Conservation (phyloP, 179 eudicot species). For the Nepenthes alata region DNA sequence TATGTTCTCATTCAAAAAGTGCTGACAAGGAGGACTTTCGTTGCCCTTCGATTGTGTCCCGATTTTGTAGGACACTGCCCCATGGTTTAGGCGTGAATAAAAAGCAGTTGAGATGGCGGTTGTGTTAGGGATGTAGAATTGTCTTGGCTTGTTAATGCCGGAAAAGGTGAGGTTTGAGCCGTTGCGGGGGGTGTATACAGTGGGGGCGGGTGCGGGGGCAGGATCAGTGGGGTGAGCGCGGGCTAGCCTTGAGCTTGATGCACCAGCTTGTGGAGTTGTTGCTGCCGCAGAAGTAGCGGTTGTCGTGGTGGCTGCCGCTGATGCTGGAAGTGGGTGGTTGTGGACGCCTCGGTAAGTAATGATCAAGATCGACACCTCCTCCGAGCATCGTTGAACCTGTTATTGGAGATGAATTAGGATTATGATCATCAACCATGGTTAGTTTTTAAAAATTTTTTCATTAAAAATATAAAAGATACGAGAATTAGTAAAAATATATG, state of each 20-base stretch:
- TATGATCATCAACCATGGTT: neutral
- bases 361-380: slow-evolving; percentile 60
- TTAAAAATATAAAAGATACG: no score
- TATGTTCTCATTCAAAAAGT: neutral
- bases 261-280: slow-evolving; percentile 5
- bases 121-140: neutral
- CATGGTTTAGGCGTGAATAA: neutral
- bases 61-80: neutral
- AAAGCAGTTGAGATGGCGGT: neutral
- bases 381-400: slow-evolving; percentile 59
- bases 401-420: neutral
- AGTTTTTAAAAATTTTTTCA: neutral
- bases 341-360: slow-evolving; percentile 65
- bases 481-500: no score
- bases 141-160: neutral
- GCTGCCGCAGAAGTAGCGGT: slow-evolving; percentile 51
- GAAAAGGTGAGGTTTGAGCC: neutral
- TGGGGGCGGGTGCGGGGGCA: neutral
- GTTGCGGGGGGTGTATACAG: neutral
- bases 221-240: neutral
- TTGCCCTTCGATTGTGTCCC: no score
- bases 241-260: neutral
- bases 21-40: neutral
- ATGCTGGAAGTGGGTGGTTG: slow-evolving; percentile 56
- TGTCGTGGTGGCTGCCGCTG: slow-evolving; percentile 59